Evolutionary conservation across 441 rosid species (phyloP), one percentile per base, ranked within the genome.

Genomic region (Gossypium trilobum): DNA sequence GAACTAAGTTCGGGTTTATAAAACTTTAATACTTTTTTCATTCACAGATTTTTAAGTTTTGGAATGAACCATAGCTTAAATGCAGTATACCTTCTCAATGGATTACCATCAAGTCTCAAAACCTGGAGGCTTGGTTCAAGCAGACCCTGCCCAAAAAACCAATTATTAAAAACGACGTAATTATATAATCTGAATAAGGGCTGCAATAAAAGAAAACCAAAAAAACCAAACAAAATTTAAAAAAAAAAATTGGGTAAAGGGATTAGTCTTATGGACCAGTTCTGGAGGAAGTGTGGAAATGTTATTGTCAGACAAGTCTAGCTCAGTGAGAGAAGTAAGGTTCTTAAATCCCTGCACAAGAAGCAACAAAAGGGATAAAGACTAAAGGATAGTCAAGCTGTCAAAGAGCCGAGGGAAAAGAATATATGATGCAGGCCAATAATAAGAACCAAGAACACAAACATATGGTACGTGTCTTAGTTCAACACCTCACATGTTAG

Each of bases 271-370:
- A 2, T 86, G 72, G 63, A 90, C 98, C 84, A 91, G 86, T 78
- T 91, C 90, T 46, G 91, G 83, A 14, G 96, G 93, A 72, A 94
- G 93, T 44, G 87, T 77, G n/a, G 96, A 82, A 80, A 94, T 88
- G 82, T 83, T 85, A 81, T 94, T 94, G 91, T 91, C 93, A 57
- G 97, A 88, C 78, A 94, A 70, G 81, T 90, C 91, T 76, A 94
- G 85, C 83, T 86, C 91, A 14, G 87, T 82, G 61, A 94, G 95
- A 77, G 87, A 85, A 59, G 88, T 77, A 66, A 90, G 81, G 78
- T 74, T 81, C 80, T 85, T 88, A 70, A 94, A 59, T 39, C 86
- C 89, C 98, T 94, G 92, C 79, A 78, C 39, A 27, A 33, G 73
- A 42, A 51, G 36, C 62, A 60, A 44, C 29, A 13, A 42, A 65